Evolutionary conservation across 371 early-diverging fungal genomes (phyloP).

Genomic region (Batrachochytrium dendrobatidis): DNA sequence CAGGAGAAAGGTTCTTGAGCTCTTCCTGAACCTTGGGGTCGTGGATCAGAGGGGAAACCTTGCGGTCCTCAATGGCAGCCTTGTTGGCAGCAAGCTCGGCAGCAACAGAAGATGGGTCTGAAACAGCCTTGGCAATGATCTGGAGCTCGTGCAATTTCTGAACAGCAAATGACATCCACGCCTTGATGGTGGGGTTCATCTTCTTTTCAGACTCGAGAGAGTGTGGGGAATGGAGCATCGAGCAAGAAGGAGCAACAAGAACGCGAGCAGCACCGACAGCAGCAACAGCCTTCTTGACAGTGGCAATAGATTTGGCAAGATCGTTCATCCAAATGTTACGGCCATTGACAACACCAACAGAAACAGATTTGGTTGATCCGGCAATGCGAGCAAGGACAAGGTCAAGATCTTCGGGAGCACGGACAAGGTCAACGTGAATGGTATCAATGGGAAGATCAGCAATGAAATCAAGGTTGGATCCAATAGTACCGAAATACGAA

Average conservation of each 20-base stretch:
- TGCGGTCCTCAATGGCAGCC: conserved; percentile 54
- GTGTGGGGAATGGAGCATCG: conserved; percentile 87
- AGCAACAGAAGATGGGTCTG: conserved; percentile 56
- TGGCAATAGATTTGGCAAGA: conserved; percentile 60
- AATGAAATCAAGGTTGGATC: conserved; percentile 51
- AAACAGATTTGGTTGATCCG: conserved; percentile 44
- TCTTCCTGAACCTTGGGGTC: conserved; percentile 75
- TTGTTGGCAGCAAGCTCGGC: conserved; percentile 66
- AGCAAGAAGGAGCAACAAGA: conserved; percentile 79
- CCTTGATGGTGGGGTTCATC: conserved; percentile 67
- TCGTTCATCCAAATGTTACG: conserved; percentile 96
- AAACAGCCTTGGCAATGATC: conserved; percentile 63
- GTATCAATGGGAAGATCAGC: conserved; percentile 65
- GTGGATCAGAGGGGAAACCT: conserved; percentile 72
- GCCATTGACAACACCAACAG: conserved; percentile 87
- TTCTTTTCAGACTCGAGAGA: conserved; percentile 72
- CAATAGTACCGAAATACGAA: conserved; percentile 90
- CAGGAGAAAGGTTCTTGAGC: conserved; percentile 57
- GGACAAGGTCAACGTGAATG: conserved; percentile 85
- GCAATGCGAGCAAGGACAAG: conserved; percentile 32
- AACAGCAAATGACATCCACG: conserved; percentile 90
- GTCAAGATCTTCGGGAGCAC: conserved; percentile 77
- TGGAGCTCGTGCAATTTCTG: conserved; percentile 85
- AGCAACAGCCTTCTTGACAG: conserved; percentile 59
- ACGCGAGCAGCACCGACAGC: conserved; percentile 63